Percentiles rank a stretch among this genome's conserved stretches.
Evolutionary conservation across 176 grass and related monocot genomes (phyloP).

Genomic region (Cenchrus purpureus): DNA sequence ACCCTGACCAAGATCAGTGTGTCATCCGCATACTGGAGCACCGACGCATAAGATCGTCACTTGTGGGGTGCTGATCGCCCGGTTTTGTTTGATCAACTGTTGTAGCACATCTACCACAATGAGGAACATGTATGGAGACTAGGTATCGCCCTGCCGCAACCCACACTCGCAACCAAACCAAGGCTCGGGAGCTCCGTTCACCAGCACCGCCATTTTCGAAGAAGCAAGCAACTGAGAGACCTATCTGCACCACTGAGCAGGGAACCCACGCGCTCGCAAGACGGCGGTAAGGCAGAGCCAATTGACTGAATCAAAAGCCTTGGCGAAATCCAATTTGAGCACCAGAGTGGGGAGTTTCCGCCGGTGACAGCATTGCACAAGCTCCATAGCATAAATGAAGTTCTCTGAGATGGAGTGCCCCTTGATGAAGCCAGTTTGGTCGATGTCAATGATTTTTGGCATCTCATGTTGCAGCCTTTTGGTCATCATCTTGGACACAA

Average conservation of each 20-base stretch:
- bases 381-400: not conserved
- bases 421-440: not conserved
- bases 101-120: too few relatives aligned
- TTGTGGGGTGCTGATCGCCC: too few relatives aligned
- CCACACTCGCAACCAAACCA: not conserved
- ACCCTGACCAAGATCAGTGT: too few relatives aligned
- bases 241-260: not conserved
- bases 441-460: fast-evolving
- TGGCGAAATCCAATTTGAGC: not conserved
- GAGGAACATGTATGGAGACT: too few relatives aligned
- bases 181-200: not conserved
- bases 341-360: not conserved
- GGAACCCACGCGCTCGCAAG: too few relatives aligned
- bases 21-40: too few relatives aligned
- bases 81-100: too few relatives aligned
- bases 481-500: not conserved
- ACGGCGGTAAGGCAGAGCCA: not conserved
- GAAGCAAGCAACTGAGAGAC: fast-evolving
- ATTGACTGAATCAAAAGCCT: not conserved
- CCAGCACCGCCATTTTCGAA: not conserved
- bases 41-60: too few relatives aligned
- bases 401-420: not conserved
- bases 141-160: too few relatives aligned
- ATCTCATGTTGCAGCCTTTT: not conserved
- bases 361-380: not conserved